A percentile compares a stretch with the other conserved stretches of the same genome.
Evolutionary conservation across 2,329 filamentous ascomycete species (phyloP).

Genomic region (Nakataea oryzae): DNA sequence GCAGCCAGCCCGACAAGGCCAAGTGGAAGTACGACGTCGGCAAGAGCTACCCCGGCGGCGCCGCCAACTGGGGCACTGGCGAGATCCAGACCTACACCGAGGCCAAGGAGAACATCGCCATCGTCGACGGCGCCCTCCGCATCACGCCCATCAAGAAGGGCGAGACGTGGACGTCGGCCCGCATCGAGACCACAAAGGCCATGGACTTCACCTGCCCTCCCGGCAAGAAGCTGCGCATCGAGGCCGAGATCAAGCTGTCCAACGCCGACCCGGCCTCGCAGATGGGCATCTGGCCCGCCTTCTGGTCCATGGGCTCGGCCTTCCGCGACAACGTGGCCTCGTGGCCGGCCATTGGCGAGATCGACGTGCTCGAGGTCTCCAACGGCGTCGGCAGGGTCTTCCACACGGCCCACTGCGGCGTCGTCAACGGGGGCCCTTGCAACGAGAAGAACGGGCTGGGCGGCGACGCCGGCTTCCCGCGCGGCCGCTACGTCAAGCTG

Average conservation of each 20-base stretch:
- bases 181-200: conserved; percentile 26
- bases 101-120: conserved; percentile 25
- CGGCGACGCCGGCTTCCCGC: conserved; percentile 10
- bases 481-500: conserved; percentile 33
- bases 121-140: conserved; percentile 25
- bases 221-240: conserved; percentile 24
- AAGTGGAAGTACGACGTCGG: conserved; percentile 35
- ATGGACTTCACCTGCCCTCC: conserved; percentile 22
- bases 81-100: conserved; percentile 36
- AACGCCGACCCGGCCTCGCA: conserved; percentile 13
- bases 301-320: conserved; percentile 30
- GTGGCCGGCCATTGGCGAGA: conserved; percentile 32
- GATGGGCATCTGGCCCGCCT: conserved; percentile 34
- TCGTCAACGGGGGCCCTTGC: conserved; percentile 26
- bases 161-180: conserved; percentile 30
- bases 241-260: conserved; percentile 27
- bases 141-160: conserved; percentile 20
- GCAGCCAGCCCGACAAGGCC: conserved; percentile 20
- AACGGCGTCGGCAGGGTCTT: conserved; percentile 24
- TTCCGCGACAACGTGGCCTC: conserved; percentile 25
- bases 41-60: conserved; percentile 33
- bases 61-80: conserved; percentile 35
- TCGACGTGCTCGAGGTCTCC: conserved; percentile 32
- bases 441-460: conserved; percentile 26
- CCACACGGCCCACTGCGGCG: conserved; percentile 31